Base-by-base conservation (phyloP, 352 stramenopile genomes). In the Pythium diclinum region DNA sequence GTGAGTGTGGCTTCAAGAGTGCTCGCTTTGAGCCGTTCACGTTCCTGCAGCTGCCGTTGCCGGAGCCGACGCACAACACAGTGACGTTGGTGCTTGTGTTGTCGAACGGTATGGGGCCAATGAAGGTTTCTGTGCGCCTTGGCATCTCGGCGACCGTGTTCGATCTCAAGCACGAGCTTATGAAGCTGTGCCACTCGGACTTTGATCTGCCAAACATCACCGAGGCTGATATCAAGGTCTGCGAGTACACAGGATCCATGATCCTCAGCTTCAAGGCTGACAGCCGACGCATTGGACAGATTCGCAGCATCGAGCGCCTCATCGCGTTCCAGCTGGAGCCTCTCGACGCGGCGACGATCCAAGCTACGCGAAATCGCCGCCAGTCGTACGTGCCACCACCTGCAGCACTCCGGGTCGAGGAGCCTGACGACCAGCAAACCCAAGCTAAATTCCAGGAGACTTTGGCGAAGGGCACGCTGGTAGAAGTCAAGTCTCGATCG, bases 1-100 rank as follows among this genome's bases (percentile, higher is more conserved):
- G 88, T 57, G 81, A 88, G 19, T 99, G 98, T 68, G 90, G 90
- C 13, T 99, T 99, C 70, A 96, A 92, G 68, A 96, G 82, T 14
- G 87, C 89, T 23, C 86, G 92, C 13, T 98, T 97, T 58, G 95
- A 98, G 62, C 87, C 94, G 6, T 98, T 98, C 58, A 97, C 88
- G 16, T 94, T 95, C 36, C 61, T 97, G 3, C 83, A 95, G 58
- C 71, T 97, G 33, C 89, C 89, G 2, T 64, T 97, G 16, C 89
- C 89, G 0, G 94, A 98, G 40, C 78, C 85, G 14, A 98, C 67
- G 48, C 87, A 91, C 69, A 92, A 81, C 55, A 91, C 88, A 2
- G 78, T 96, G 28, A 94, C 84, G 1, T 75, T 97, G 17, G 69
- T 86, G 64, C 70, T 95, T n/a, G 79, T 93, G 32, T 70, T 94